Evolutionary conservation across 192 early-diverging fungal species (phyloP).

Genomic region (Polychytrium aggregatum): DNA sequence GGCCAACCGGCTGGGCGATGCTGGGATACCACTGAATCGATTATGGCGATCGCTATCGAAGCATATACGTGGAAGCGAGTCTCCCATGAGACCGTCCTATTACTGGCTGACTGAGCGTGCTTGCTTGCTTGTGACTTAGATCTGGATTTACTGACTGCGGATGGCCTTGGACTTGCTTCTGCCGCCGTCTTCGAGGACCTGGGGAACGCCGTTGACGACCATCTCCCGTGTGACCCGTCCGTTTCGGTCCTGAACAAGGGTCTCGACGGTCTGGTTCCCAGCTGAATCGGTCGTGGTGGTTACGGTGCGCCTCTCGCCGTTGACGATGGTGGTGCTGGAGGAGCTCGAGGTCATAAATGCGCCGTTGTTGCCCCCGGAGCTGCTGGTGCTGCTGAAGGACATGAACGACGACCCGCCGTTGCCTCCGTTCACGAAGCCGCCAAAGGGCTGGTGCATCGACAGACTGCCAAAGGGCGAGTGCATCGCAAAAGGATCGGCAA

Average conservation of each 20-base stretch:
- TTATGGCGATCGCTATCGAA: too few species aligned
- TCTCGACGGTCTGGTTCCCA: background rate
- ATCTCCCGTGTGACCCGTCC: background rate
- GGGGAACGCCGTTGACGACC: background rate
- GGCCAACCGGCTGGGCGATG: too few species aligned
- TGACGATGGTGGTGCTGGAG: background rate
- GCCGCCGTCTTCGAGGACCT: too few species aligned
- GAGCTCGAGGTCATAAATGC: background rate
- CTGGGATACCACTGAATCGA: too few species aligned
- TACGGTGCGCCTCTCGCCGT: background rate
- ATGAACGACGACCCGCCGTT: background rate
- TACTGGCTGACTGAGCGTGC: too few species aligned
- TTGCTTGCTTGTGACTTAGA: too few species aligned
- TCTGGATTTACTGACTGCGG: too few species aligned
- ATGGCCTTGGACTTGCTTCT: too few species aligned
- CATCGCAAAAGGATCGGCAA: background rate
- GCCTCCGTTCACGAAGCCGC: background rate
- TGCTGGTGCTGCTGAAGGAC: background rate
- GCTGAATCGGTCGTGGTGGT: background rate
- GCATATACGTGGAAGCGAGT: too few species aligned
- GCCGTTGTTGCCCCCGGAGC: background rate
- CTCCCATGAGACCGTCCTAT: too few species aligned
- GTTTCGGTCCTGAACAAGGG: background rate
- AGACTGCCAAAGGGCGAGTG: background rate
- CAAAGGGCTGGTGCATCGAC: background rate